phyloP scores from a whole-genome alignment of 2,329 filamentous ascomycete genomes.

The Colletotrichum magnum region DNA sequence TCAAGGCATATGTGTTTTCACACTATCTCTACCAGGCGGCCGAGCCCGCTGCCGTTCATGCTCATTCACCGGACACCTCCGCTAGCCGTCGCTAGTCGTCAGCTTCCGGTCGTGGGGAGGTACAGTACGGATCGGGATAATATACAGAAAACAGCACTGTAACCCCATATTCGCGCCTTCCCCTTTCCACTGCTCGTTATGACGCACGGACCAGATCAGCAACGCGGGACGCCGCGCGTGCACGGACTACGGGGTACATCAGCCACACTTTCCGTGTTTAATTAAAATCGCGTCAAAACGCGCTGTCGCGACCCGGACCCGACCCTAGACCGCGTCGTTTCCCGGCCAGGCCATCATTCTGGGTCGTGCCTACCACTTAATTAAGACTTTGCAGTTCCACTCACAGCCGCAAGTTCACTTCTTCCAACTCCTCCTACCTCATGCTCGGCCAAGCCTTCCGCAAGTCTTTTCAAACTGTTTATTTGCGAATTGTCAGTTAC shows the following conservation, averaged over 20 bases:
- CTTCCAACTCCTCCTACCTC: conserved; percentile 12
- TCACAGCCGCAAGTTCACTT: conserved; percentile 4
- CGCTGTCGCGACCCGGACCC: conserved; percentile 16
- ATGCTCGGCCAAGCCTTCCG: background rate
- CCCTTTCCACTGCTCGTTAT: too few species aligned
- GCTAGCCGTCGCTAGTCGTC: conserved; percentile 14
- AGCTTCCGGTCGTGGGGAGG: conserved; percentile 7
- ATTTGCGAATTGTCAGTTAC: conserved; percentile 10
- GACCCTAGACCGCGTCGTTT: conserved; percentile 28
- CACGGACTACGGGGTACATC: background rate
- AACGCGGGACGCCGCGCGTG: background rate
- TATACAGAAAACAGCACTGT: background rate
- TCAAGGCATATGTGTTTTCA: conserved; percentile 9
- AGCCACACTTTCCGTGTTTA: conserved; percentile 14
- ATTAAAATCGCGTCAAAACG: conserved; percentile 34
- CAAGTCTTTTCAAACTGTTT: conserved; percentile 1
- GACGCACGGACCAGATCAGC: background rate
- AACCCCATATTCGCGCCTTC: too few species aligned
- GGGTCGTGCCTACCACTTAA: conserved; percentile 36
- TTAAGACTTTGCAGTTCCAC: conserved; percentile 39
- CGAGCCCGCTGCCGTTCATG: conserved; percentile 31
- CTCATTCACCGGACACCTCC: conserved; percentile 36
- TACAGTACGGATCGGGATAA: conserved; percentile 7
- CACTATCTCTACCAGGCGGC: conserved; percentile 23
- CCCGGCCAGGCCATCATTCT: conserved; percentile 39